Evolutionary conservation across 2,329 filamentous ascomycete species (phyloP), one percentile per base, ranked within the genome.

Genomic region (Penicillium glabrum): DNA sequence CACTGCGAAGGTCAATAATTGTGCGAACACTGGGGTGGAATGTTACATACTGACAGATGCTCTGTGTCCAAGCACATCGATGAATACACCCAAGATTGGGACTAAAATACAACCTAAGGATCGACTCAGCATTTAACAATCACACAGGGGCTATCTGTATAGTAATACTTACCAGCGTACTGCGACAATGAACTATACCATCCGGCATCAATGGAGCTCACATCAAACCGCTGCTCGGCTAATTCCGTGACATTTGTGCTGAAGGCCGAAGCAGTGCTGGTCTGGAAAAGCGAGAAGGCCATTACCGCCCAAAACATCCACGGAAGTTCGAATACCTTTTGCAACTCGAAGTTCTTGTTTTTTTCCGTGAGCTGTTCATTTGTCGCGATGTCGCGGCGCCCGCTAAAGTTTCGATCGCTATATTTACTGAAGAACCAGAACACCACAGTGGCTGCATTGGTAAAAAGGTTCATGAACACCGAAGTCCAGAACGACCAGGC

Each of bases 381-480:
- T 0, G 85, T 87, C 0, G 84, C 83, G 0, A 79, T 80, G 52
- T 87, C 85, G 0, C 72, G 67, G 1, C 76, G 77, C 3, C 78
- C 78, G 1, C 69, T 64, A 51, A 80, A 87, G 24, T 74, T 75
- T 24, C 74, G 75, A 31, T 81, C 77, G 39, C 78, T 80, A 68
- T 80, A 82, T 10, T 75, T 75, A 0, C 79, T 84, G 64, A 87
- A 86, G 61, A 79, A 77, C 72, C 79, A 86, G 67, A 86, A 87
- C 10, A 75, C 69, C 0, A 78, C 51, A 0, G 83, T 86, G 1
- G 79, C 76, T 0, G 79, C 65, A 53, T 87, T 87, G 9, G 84
- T 86, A 59, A 87, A 87, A 2, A 87, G 56, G 56, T 87, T 86
- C 82, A 87, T 86, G 62, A 85, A 83, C 0, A 87, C 83, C 0